phyloP scores from a whole-genome alignment of 352 stramenopile species.

The Blastocystis sp. region DNA sequence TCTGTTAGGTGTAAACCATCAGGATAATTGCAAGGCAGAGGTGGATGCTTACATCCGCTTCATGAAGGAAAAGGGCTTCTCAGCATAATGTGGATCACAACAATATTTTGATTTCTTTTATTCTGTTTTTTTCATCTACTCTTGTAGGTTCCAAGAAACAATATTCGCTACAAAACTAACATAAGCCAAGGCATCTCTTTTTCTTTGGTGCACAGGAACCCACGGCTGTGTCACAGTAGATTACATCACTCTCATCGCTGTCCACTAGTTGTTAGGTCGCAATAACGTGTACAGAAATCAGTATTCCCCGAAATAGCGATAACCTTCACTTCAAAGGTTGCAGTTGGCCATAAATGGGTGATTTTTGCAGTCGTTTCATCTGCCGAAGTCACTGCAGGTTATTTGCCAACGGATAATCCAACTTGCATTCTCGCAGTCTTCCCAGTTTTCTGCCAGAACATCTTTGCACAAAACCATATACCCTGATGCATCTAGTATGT shows the following conservation, averaged over 20 bases:
- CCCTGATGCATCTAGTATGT: neutral
- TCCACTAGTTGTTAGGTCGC: neutral
- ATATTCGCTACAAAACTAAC: neutral
- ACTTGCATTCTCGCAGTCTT: neutral
- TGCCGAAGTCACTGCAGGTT: neutral
- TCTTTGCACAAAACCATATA: slow-evolving; percentile 55
- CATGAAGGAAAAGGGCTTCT: slow-evolving; percentile 44
- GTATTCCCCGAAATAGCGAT: neutral
- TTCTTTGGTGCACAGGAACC: slow-evolving; percentile 27
- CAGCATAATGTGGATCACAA: neutral
- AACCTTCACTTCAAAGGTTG: neutral
- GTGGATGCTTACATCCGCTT: slow-evolving; percentile 32
- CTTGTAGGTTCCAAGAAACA: neutral
- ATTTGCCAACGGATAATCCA: too few relatives aligned
- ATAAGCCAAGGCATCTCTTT: slow-evolving; percentile 13
- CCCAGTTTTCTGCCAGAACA: slow-evolving; percentile 10
- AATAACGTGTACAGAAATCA: neutral
- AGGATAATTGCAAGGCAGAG: slow-evolving; percentile 55
- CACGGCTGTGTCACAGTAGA: slow-evolving; percentile 18
- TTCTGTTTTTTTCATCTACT: neutral
- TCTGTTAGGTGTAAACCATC: slow-evolving; percentile 38
- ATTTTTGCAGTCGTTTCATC: neutral
- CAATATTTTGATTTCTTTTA: neutral
- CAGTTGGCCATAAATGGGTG: neutral
- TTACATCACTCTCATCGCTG: slow-evolving; percentile 14